phyloP scores from a whole-genome alignment of 805 yeast species.

The Schwanniomyces polymorphus region DNA sequence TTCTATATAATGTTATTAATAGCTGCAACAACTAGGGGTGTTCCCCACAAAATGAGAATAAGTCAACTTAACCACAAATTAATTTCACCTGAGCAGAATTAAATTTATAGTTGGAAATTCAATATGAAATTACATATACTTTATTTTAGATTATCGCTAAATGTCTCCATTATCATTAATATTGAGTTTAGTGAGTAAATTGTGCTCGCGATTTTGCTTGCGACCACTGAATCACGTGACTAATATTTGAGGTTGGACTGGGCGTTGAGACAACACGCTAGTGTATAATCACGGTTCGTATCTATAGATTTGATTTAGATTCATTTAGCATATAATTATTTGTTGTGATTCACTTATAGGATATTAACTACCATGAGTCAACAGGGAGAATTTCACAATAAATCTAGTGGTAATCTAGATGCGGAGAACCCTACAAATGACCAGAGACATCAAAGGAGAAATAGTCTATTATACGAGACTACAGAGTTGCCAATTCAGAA shows the following conservation, averaged over 20 bases:
- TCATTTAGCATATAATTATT: background rate
- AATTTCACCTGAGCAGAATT: too few relatives aligned
- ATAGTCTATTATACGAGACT: slow-evolving; percentile 1
- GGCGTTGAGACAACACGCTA: background rate
- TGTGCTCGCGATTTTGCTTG: too few relatives aligned
- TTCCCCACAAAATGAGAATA: too few relatives aligned
- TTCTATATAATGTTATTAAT: too few relatives aligned
- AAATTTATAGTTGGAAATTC: too few relatives aligned
- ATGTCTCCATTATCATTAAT: too few relatives aligned
- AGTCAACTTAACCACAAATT: too few relatives aligned
- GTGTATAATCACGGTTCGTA: background rate
- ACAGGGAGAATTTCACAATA: background rate
- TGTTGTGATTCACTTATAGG: background rate
- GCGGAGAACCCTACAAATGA: background rate
- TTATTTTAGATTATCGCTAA: too few relatives aligned
- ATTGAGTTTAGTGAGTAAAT: too few relatives aligned
- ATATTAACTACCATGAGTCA: background rate
- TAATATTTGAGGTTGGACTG: background rate
- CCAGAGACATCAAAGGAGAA: slow-evolving; percentile 1
- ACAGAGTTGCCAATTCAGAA: background rate
- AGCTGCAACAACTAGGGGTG: too few relatives aligned
- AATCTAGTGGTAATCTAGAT: background rate
- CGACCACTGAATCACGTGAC: background rate
- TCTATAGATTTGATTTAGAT: background rate
- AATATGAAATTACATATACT: too few relatives aligned